phyloP scores from a whole-genome alignment of 2,329 filamentous ascomycete genomes.

The Allantophomopsis cytisporea region DNA sequence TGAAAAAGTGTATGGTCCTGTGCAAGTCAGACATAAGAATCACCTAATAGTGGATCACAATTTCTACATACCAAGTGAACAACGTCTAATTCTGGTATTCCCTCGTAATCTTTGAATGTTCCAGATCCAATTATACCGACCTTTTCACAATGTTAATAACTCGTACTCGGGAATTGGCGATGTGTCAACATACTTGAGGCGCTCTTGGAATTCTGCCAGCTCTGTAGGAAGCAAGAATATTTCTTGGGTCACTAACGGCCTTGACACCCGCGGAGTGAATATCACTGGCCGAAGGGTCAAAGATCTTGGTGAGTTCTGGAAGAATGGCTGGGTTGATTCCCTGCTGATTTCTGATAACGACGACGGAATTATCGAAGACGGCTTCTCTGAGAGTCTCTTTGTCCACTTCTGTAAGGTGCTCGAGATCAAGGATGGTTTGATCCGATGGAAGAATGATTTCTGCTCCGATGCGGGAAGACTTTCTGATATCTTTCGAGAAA shows the following conservation, averaged over 20 bases:
- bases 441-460: background rate
- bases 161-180: too few relatives aligned
- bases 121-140: conserved; percentile 5
- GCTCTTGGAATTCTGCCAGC: conserved; percentile 1
- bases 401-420: background rate
- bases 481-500: too few relatives aligned
- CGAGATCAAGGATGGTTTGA: background rate
- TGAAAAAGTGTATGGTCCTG: conserved; percentile 5
- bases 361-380: conserved; percentile 4
- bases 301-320: conserved; percentile 3
- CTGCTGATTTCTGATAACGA: conserved; percentile 5
- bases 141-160: too few relatives aligned
- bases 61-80: background rate
- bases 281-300: conserved; percentile 2
- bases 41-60: background rate
- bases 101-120: conserved; percentile 3
- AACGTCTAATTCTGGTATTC: conserved; percentile 1
- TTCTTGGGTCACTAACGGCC: conserved; percentile 2
- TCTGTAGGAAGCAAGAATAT: conserved; percentile 3
- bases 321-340: conserved; percentile 5
- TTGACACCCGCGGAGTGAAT: conserved; percentile 3
- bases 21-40: background rate
- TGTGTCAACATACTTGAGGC: background rate
- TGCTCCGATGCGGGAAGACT: conserved; percentile 1
- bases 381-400: conserved; percentile 3